These are phyloP conservation scores for Quercus rubra DNA, from an alignment of 306 rosid genomes.

Conservation along the genomic window DNA sequence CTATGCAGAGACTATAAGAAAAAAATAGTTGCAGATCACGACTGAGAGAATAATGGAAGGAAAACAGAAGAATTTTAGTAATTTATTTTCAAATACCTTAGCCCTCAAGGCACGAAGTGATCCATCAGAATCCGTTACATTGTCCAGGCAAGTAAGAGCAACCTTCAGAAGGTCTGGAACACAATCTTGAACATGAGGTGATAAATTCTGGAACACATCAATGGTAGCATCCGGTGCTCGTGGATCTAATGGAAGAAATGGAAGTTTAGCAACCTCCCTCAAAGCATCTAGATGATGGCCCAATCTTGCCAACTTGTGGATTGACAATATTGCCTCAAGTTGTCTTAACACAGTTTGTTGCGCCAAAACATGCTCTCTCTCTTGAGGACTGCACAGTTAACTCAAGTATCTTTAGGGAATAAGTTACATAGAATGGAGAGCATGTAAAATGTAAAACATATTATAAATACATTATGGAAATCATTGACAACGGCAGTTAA, in stretches of 20 bases:
- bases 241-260: slow-evolving; percentile 89
- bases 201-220: slow-evolving; percentile 69
- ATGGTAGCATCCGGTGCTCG: slow-evolving; percentile 63
- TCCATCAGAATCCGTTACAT: slow-evolving; percentile 81
- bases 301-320: slow-evolving; percentile 80
- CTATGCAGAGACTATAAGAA: not conserved
- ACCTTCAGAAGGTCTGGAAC: slow-evolving; percentile 85
- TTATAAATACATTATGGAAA: not conserved
- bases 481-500: not conserved
- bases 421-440: not conserved
- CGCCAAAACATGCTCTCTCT: slow-evolving; percentile 75
- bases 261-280: slow-evolving; percentile 90
- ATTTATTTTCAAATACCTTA: slow-evolving; percentile 46
- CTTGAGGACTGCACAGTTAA: slow-evolving; percentile 68
- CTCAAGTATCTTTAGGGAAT: slow-evolving; percentile 11
- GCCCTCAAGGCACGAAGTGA: slow-evolving; percentile 93
- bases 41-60: not conserved
- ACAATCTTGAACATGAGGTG: slow-evolving; percentile 92
- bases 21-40: not conserved
- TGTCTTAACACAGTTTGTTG: slow-evolving; percentile 91
- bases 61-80: not conserved
- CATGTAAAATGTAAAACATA: not conserved
- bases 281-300: slow-evolving; percentile 74
- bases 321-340: slow-evolving; percentile 81
- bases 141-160: slow-evolving; percentile 86